Base-by-base conservation (phyloP, 352 stramenopile genomes). In the Saprolegnia diclina region DNA sequence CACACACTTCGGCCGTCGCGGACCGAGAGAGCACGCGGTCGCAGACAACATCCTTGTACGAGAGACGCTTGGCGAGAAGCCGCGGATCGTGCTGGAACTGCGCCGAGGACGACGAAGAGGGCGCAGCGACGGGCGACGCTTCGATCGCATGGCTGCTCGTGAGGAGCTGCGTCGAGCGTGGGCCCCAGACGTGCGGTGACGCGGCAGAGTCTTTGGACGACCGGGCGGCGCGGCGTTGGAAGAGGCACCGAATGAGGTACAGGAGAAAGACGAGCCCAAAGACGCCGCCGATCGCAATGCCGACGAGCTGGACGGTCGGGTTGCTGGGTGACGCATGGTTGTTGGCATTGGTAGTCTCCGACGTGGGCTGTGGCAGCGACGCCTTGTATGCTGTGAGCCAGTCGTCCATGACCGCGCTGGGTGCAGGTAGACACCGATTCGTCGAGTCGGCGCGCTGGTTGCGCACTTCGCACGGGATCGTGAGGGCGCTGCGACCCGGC, bases 401-500 rank as follows among this genome's bases (percentile, higher is more conserved):
- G 5, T 29, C 13, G 24, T 21, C 35, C 53, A 61, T 61, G 53
- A 22, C 53, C 19, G 53, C 14, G 26, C 19, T 53, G 2, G 56
- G 32, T 14, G 56, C 40, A 5, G 56, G 37, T 7, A 52, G 21
- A 32, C 56, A 65, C 21, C 11, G 35, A 38, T 50, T 65, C 7
- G 24, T 52, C 6, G 56, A 37, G 4, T 52, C 37, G 35, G 35
- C 40, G 18, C 24, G 55, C n/a, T 63, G 26, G 26, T 46, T 45
- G 35, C 18, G n/a, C 56, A 29, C 40, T 46, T 50, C 37, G 24
- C 56, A 65, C 11, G 40, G 57, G 19, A 66, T 66, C 13, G 18
- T 55, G 1, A 66, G 42, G 1, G 37, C 57, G 7, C 14, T 35
- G 10, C 35, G 35, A 21, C 16, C 13, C 6, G n/a, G 1, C 40